A percentile compares a stretch with the other conserved stretches of the same genome.
phyloP scores from a whole-genome alignment of 805 yeast genomes.

The Candida insectorum region DNA sequence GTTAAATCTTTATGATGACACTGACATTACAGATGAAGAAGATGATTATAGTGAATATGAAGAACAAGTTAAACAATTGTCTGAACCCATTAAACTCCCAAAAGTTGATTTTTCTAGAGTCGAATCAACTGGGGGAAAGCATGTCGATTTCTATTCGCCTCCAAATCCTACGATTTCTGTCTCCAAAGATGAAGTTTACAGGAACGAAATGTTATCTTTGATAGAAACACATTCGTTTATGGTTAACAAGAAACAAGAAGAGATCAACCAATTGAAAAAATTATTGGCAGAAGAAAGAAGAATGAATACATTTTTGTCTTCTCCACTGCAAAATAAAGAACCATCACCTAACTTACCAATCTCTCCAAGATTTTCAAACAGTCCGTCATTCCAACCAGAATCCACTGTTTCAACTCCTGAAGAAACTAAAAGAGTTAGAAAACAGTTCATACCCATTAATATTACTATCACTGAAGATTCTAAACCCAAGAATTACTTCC shows the following conservation, averaged over 20 bases:
- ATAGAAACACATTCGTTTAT: slow-evolving; percentile 20
- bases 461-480: slow-evolving; percentile 14
- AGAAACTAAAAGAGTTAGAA: slow-evolving; percentile 9
- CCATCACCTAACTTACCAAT: slow-evolving; percentile 2
- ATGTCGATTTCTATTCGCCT: background rate
- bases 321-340: slow-evolving; percentile 6
- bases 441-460: slow-evolving; percentile 17
- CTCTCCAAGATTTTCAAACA: slow-evolving; percentile 5
- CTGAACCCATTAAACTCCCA: slow-evolving; percentile 2
- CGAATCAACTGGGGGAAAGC: background rate
- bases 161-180: background rate
- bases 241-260: slow-evolving; percentile 22
- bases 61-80: background rate
- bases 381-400: slow-evolving; percentile 1
- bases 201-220: slow-evolving; percentile 21
- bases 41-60: slow-evolving; percentile 1
- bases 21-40: background rate
- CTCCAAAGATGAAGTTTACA: slow-evolving; percentile 14
- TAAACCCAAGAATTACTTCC: slow-evolving; percentile 10
- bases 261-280: slow-evolving; percentile 20
- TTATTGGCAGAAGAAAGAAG: slow-evolving; percentile 21
- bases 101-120: slow-evolving; percentile 2
- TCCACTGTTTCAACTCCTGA: background rate
- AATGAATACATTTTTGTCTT: slow-evolving; percentile 12
- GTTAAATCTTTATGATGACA: background rate